These are phyloP conservation scores for Keithomyces neogunnii DNA, from an alignment of 2,329 filamentous ascomycete genomes.

Conservation along the genomic window DNA sequence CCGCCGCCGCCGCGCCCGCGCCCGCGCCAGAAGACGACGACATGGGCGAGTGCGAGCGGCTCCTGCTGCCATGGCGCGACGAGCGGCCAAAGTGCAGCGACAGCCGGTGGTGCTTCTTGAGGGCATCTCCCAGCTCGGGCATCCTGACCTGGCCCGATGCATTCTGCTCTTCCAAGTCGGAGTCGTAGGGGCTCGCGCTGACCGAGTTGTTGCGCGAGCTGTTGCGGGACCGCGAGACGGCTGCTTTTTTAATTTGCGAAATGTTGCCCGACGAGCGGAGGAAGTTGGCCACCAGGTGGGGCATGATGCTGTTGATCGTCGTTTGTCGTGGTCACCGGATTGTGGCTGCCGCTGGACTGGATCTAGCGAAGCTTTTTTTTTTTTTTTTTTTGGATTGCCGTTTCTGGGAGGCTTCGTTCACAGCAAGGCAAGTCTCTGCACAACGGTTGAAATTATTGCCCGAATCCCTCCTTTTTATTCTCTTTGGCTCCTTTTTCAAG, in stretches of 20 bases:
- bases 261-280: conserved; percentile 49
- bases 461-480: too few species aligned
- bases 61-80: neutral
- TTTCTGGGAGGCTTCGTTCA: neutral
- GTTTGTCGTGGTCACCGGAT: too few species aligned
- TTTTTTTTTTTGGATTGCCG: neutral
- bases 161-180: conserved; percentile 25
- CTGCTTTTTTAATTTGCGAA: conserved; percentile 37
- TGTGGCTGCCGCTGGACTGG: neutral
- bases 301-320: conserved; percentile 32
- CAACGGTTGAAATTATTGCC: too few species aligned
- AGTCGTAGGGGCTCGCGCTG: conserved; percentile 24
- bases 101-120: conserved; percentile 34
- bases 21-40: conserved; percentile 24
- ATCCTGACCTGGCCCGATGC: conserved; percentile 23
- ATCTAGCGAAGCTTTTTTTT: neutral
- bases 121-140: conserved; percentile 27
- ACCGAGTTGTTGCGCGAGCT: conserved; percentile 18
- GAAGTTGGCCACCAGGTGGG: conserved; percentile 49
- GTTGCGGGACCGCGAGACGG: conserved; percentile 20
- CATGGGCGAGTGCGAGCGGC: neutral
- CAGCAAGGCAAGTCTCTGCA: too few species aligned
- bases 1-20: conserved; percentile 33
- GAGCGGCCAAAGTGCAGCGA: conserved; percentile 29
- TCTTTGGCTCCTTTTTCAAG: too few species aligned